A percentile compares a stretch with the other conserved stretches of the same genome.
Evolutionary conservation across 2,329 filamentous ascomycete species (phyloP).

Genomic region (Alternaria brassicicola): DNA sequence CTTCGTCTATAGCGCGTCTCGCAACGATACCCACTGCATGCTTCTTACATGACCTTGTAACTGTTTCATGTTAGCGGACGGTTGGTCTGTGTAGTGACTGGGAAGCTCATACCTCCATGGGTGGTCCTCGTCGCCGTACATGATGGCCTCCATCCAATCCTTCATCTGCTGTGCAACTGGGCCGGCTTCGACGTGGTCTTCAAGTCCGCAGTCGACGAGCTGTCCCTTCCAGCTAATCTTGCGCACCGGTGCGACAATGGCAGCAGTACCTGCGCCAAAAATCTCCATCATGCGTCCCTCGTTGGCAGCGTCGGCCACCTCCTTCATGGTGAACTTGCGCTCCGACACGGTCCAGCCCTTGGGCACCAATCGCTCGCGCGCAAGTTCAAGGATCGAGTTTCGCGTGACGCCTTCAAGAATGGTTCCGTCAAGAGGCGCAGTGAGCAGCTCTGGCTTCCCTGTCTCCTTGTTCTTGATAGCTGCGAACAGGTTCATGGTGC

Average conservation of each 20-base stretch:
- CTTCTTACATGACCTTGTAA: conserved; percentile 32
- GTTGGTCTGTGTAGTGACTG: background rate
- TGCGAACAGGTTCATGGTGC: conserved; percentile 98
- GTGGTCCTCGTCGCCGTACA: conserved; percentile 87
- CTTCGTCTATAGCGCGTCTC: background rate
- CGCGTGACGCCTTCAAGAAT: conserved; percentile 95
- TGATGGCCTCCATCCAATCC: conserved; percentile 93
- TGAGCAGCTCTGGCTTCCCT: conserved; percentile 88
- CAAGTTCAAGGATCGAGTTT: conserved; percentile 86
- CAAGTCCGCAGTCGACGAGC: conserved; percentile 81
- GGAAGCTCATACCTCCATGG: conserved; percentile 75
- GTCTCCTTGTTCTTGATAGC: conserved; percentile 84
- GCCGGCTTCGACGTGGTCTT: conserved; percentile 82
- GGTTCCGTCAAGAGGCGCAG: conserved; percentile 94
- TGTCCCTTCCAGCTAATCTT: conserved; percentile 87
- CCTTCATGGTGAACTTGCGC: conserved; percentile 89
- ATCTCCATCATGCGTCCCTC: conserved; percentile 91
- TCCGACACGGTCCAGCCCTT: conserved; percentile 89
- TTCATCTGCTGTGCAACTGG: conserved; percentile 87
- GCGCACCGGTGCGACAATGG: conserved; percentile 88
- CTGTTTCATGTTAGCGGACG: conserved; percentile 32
- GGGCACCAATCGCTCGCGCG: conserved; percentile 78
- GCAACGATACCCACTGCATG: background rate
- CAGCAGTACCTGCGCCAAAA: conserved; percentile 92
- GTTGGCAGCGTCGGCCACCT: conserved; percentile 77